Conservation (phyloP, 305 asterid species). For the Fraxinus albicans region DNA sequence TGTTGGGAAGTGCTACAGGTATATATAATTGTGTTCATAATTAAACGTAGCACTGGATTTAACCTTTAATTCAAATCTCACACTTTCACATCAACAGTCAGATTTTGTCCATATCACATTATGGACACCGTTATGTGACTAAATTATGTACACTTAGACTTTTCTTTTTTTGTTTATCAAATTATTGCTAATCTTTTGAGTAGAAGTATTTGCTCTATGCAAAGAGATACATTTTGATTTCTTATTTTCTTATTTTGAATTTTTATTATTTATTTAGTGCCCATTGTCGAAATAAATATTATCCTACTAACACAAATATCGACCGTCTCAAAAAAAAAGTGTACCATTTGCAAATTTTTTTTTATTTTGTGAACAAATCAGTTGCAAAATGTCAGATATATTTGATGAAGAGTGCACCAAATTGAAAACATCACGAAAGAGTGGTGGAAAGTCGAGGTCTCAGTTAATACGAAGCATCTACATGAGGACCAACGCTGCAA, state of each 20-base stretch:
- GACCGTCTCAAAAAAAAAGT: background rate
- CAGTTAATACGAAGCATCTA: background rate
- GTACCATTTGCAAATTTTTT: background rate
- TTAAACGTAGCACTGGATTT: too few species aligned
- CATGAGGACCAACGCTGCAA: background rate
- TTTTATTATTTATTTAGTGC: background rate
- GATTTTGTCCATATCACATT: too few species aligned
- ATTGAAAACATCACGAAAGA: background rate
- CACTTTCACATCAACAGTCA: too few species aligned
- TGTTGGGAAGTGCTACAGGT: too few species aligned
- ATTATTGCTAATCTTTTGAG: background rate
- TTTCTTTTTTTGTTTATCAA: too few species aligned
- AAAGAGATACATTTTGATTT: background rate
- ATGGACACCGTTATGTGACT: too few species aligned
- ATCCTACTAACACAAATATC: background rate
- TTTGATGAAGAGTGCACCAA: background rate
- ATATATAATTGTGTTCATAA: too few species aligned
- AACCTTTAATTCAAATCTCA: too few species aligned
- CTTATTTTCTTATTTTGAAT: background rate
- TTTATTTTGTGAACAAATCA: too few species aligned
- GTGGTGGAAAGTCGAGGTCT: background rate
- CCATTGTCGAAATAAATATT: background rate
- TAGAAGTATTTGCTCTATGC: background rate
- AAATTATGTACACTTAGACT: too few species aligned
- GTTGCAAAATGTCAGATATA: too few species aligned